Evolutionary conservation across 2,329 filamentous ascomycete species (phyloP).

Genomic region (Seiridium unicorne): DNA sequence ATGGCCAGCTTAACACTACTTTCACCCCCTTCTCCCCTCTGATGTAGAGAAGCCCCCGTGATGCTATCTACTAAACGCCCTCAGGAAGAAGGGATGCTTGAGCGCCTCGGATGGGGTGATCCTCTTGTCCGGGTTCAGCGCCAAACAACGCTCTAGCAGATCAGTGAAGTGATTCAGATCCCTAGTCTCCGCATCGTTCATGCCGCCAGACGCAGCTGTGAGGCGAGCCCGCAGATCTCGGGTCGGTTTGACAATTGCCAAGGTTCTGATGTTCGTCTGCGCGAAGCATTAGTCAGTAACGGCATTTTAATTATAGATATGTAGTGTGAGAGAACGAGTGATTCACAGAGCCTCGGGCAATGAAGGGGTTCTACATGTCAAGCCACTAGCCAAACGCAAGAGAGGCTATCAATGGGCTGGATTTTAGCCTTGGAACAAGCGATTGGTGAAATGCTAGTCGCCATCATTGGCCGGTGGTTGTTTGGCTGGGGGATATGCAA

Average conservation of each 20-base stretch:
- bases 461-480: too few relatives aligned
- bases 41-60: conserved; percentile 7
- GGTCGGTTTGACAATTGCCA: conserved; percentile 71
- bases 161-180: conserved; percentile 84
- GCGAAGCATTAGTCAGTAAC: conserved; percentile 5
- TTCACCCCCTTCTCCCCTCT: background rate
- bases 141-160: conserved; percentile 82
- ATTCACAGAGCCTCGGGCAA: too few relatives aligned
- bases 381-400: too few relatives aligned
- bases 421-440: too few relatives aligned
- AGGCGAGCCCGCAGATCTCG: conserved; percentile 81
- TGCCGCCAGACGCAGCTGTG: conserved; percentile 68
- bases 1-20: background rate
- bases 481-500: conserved; percentile 11
- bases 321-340: too few relatives aligned
- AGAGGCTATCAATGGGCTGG: too few relatives aligned
- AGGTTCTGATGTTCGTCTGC: conserved; percentile 65
- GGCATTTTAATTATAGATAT: conserved; percentile 1
- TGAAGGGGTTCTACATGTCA: too few relatives aligned
- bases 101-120: conserved; percentile 84
- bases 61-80: conserved; percentile 23
- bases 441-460: too few relatives aligned
- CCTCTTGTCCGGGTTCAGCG: conserved; percentile 88
- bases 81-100: conserved; percentile 80
- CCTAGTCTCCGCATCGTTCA: conserved; percentile 71